Base-by-base conservation (phyloP, 441 rosid genomes). In the Adansonia rubrostipa region DNA sequence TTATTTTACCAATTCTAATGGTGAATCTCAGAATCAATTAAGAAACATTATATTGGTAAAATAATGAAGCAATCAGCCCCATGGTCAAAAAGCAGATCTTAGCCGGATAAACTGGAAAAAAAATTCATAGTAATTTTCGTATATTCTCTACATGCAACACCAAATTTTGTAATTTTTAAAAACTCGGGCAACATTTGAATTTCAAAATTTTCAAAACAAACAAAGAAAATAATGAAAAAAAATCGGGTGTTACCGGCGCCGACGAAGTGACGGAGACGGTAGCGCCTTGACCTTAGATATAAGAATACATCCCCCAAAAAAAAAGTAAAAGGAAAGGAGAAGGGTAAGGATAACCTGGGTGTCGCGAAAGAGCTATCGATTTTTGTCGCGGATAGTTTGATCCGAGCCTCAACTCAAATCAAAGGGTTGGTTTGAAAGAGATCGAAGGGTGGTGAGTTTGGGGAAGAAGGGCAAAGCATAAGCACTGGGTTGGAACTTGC, bases 11-110 rank as follows among this genome's bases (percentile, higher is more conserved):
- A 33, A 28, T 63, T 33, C 47, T 1, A 64, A 64, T 1, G 71
- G 24, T 66, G 28, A 66, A 66, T 66, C 24, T 42, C 71, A 42
- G 51, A 66, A 66, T 42, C 48, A 17, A 66, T 66, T n/a, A 42
- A 66, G 3, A 7, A 66, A 42, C 50, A 66, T 36, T 65, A 15
- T 15, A 36, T n/a, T 3, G 17, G 14, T 42, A 40, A 0, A 7
- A 51, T 3, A 51, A 51, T 28, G 20, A 50, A 51, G 4, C 45
- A 15, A 71, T n/a, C 33, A 54, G 8, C 2, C 24, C 10, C 10
- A 56, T 36, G 33, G 19, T 17, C 51, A 17, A 72, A 36, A 56
- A 56, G 6, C 51, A 40, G 50, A 72, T 56, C 50, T 56, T 36
- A 72, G 17, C 51, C 51, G 9, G 11, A 56, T 56, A 54, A 36